phyloP scores from a whole-genome alignment of 352 stramenopile genomes.

The Phytophthora quininea region DNA sequence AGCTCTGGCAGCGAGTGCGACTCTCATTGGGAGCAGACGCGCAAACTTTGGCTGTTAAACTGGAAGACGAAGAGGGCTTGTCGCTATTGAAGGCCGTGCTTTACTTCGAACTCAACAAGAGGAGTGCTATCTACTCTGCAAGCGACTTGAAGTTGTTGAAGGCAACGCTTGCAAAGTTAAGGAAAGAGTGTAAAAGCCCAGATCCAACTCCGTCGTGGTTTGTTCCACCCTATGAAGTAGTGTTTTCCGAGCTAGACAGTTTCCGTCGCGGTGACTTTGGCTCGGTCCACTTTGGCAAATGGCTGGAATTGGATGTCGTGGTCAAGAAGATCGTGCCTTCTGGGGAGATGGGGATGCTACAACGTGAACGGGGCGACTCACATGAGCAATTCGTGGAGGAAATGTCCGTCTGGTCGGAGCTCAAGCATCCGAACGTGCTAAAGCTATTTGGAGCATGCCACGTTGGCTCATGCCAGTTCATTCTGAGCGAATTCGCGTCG shows the following conservation, averaged over 20 bases:
- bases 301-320: conserved; percentile 30
- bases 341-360: conserved; percentile 10
- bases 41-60: conserved; percentile 15
- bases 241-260: conserved; percentile 27
- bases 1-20: conserved; percentile 35
- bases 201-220: conserved; percentile 29
- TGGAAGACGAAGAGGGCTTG: conserved; percentile 26
- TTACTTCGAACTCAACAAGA: conserved; percentile 32
- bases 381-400: conserved; percentile 27
- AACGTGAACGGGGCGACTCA: conserved; percentile 10
- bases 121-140: conserved; percentile 18
- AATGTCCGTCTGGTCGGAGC: conserved; percentile 28
- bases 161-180: conserved; percentile 19
- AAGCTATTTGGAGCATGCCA: conserved; percentile 37
- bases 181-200: conserved; percentile 18
- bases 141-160: conserved; percentile 25
- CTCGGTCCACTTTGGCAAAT: conserved; percentile 36
- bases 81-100: conserved; percentile 18
- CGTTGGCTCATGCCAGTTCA: conserved; percentile 23
- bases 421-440: conserved; percentile 36
- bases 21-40: conserved; percentile 22
- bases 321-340: conserved; percentile 32
- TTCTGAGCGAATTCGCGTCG: conserved; percentile 27
- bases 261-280: conserved; percentile 31
- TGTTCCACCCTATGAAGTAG: conserved; percentile 37